Conservation (phyloP, 768 basidiomycete genomes). For the Tubosaeta brunneosetosa region DNA sequence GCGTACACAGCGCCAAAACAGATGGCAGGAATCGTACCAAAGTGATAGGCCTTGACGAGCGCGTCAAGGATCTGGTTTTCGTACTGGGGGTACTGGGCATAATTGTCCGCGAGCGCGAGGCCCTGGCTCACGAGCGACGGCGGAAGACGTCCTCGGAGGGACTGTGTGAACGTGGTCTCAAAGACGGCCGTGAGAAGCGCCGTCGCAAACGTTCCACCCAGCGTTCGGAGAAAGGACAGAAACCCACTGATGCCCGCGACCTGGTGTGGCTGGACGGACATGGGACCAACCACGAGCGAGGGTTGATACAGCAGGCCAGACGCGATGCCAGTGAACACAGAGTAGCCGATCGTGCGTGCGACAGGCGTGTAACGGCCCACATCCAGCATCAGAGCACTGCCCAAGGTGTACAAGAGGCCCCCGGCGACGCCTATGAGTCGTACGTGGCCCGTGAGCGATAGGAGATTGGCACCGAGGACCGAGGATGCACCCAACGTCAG, state of each 20-base stretch:
- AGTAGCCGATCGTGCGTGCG: constrained; percentile 27
- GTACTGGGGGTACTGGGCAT: constrained; percentile 30
- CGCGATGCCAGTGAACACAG: constrained; percentile 27
- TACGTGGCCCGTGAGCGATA: constrained; percentile 30
- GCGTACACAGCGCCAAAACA: constrained; percentile 32
- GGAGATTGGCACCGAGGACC: constrained; percentile 32
- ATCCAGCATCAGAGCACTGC: constrained; percentile 30
- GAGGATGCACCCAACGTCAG: constrained; percentile 31
- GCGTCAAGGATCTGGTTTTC: constrained; percentile 29
- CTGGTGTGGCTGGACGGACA: constrained; percentile 32
- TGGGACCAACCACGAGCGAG: constrained; percentile 33
- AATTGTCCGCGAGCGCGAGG: constrained; percentile 28
- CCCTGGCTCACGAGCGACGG: constrained; percentile 28
- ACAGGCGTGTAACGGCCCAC: constrained; percentile 30
- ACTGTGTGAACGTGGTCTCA: constrained; percentile 30
- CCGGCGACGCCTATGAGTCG: constrained; percentile 29
- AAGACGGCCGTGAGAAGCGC: constrained; percentile 33
- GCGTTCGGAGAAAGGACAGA: constrained; percentile 32
- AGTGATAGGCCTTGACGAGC: constrained; percentile 32
- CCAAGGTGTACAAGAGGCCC: constrained; percentile 30
- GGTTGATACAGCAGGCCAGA: constrained; percentile 34
- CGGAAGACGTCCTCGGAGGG: constrained; percentile 26
- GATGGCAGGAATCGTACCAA: constrained; percentile 31
- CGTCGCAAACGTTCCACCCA: constrained; percentile 33
- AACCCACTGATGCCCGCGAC: constrained; percentile 35